These are phyloP conservation scores for Solanum etuberosum DNA, from an alignment of 257 asterid species.

Conservation along the genomic window DNA sequence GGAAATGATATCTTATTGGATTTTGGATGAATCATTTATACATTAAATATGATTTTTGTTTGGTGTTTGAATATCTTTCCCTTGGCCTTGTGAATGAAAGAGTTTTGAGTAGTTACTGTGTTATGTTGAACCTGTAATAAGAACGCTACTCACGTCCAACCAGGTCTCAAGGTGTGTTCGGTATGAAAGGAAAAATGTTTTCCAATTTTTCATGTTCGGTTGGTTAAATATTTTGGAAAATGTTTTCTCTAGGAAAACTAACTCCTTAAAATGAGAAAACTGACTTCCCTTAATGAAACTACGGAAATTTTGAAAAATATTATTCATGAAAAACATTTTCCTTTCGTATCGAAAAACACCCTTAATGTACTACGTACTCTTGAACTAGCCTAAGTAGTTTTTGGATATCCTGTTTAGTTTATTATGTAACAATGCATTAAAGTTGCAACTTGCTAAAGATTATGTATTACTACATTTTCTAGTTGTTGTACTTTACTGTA, in stretches of 20 bases:
- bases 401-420: not conserved
- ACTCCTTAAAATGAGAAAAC: not conserved
- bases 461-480: not conserved
- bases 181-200: not conserved
- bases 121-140: not conserved
- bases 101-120: not conserved
- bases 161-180: not conserved
- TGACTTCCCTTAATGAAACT: not conserved
- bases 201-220: not conserved
- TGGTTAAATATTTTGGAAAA: not conserved
- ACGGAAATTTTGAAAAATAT: not conserved
- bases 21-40: not conserved
- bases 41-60: not conserved
- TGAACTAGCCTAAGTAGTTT: not conserved
- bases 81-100: not conserved
- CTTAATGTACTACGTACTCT: not conserved
- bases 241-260: too few relatives aligned
- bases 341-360: not conserved
- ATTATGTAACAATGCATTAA: not conserved
- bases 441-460: not conserved
- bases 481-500: not conserved
- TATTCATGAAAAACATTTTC: too few relatives aligned
- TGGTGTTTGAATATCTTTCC: not conserved
- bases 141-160: not conserved
- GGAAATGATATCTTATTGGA: not conserved